phyloP scores from a whole-genome alignment of 2,329 filamentous ascomycete genomes.

The Microsporum canis region DNA sequence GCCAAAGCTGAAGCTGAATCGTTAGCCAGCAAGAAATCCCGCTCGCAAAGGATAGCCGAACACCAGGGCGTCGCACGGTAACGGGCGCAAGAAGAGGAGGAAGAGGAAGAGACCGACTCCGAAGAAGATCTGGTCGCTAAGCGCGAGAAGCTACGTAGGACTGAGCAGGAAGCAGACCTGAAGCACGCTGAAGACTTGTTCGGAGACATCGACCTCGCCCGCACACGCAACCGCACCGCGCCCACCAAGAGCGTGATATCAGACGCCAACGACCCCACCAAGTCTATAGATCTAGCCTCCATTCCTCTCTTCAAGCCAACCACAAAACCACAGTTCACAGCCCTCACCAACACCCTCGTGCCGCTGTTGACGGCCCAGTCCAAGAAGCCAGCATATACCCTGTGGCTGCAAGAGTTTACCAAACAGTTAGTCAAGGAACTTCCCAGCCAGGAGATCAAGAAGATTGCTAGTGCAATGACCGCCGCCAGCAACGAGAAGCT shows the following conservation, averaged over 20 bases:
- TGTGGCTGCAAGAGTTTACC: conserved; percentile 83
- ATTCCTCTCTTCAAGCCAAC: conserved; percentile 80
- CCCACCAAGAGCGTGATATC: conserved; percentile 53
- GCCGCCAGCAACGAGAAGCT: conserved; percentile 93
- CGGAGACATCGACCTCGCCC: conserved; percentile 59
- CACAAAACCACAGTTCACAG: conserved; percentile 76
- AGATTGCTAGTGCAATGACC: conserved; percentile 78
- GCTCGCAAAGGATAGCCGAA: conserved; percentile 74
- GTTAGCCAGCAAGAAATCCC: conserved; percentile 82
- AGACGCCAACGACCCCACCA: conserved; percentile 60
- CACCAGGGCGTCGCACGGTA: conserved; percentile 51
- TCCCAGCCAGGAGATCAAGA: conserved; percentile 90
- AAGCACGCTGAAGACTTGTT: conserved; percentile 87
- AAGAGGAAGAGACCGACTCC: conserved; percentile 43
- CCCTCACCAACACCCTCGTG: conserved; percentile 63
- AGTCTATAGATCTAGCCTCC: conserved; percentile 66
- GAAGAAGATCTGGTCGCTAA: conserved; percentile 63
- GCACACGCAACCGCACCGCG: conserved; percentile 48
- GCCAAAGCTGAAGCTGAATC: conserved; percentile 82
- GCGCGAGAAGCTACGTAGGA: conserved; percentile 62
- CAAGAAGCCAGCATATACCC: conserved; percentile 80
- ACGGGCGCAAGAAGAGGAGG: conserved; percentile 41
- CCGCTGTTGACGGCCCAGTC: conserved; percentile 63
- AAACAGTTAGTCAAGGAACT: conserved; percentile 82
- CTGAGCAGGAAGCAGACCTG: conserved; percentile 80